Evolutionary conservation across 2,329 filamentous ascomycete species (phyloP).

Genomic region (Diaporthe humulicola): DNA sequence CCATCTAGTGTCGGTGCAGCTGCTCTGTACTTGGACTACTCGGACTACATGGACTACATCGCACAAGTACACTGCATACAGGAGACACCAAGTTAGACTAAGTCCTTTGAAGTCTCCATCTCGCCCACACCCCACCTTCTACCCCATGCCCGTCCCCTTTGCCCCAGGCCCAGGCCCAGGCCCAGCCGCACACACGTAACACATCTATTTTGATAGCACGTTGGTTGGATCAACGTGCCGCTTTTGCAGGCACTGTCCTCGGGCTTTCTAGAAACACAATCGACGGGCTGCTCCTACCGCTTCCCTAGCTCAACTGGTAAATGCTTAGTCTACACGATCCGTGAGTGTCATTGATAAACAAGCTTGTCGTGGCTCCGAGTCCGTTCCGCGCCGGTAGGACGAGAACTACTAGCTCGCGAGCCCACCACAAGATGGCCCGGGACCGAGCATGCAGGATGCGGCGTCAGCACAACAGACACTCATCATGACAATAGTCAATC

Average conservation of each 20-base stretch:
- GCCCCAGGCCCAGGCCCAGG: not conserved
- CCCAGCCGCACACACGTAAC: not conserved
- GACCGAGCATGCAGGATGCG: not conserved
- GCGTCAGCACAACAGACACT: not conserved
- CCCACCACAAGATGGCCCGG: not conserved
- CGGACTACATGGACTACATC: not conserved
- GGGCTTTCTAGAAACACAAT: not conserved
- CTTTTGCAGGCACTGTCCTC: not conserved
- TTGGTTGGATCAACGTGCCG: not conserved
- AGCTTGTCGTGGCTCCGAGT: conserved; percentile 15
- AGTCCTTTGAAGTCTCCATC: not conserved
- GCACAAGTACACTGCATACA: too few relatives aligned
- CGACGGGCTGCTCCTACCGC: not conserved
- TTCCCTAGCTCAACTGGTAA: not conserved
- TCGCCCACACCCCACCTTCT: not conserved
- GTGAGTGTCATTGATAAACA: not conserved
- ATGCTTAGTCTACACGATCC: not conserved
- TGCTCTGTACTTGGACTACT: too few relatives aligned
- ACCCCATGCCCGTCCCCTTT: not conserved
- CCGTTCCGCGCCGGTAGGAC: conserved; percentile 10
- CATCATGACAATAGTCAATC: not conserved
- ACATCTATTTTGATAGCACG: not conserved
- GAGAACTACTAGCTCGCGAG: conserved; percentile 1
- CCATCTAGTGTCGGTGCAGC: not conserved
- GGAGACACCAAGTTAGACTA: too few relatives aligned